Evolutionary conservation across 2,329 filamentous ascomycete species (phyloP), one percentile per base, ranked within the genome.

Genomic region (Dothidotthia symphoricarpi): DNA sequence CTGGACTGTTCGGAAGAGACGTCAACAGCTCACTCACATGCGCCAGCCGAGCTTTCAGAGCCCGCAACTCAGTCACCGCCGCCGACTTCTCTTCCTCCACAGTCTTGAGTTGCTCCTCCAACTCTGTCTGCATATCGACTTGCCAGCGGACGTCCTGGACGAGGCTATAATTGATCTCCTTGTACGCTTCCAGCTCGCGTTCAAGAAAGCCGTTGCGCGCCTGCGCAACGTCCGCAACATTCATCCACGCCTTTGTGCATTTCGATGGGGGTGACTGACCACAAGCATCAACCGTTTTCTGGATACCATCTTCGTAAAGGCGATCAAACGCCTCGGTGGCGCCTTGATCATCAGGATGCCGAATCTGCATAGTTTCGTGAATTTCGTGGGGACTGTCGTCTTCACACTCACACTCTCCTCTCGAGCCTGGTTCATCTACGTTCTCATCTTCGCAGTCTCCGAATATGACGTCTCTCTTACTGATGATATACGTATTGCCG

Each of bases 401-500:
- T n/a, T n/a, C n/a, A n/a, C n/a, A n/a, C n/a, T n/a, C 19, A 22
- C 19, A 22, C 5, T 9, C 19, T 9, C 19, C 19, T 22, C 19
- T 22, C 9, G 9, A 22, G 5, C 9, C 19, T 9, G 9, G 5
- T 6, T 22, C 19, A 22, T 22, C 19, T 22, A n/a, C n/a, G n/a
- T n/a, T n/a, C n/a, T n/a, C n/a, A n/a, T 22, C 19, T 9, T 22
- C 19, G 5, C 19, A 5, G 9, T 22, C 19, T 9, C 19, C 9
- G 9, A 9, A 22, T 22, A 22, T 22, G 9, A 22, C 9, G 5
- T 22, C 19, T 22, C 19, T 9, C 5, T 9, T 9, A 5, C 5
- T 22, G 9, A 47, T 46, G 24, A 52, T 35, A 15, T 41, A 52
- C 22, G 47, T 49, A 13, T 45, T 39, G 3, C 45, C 45, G 8